phyloP scores from a whole-genome alignment of 164 flowering plant species.

The Nelumbo lutea region DNA sequence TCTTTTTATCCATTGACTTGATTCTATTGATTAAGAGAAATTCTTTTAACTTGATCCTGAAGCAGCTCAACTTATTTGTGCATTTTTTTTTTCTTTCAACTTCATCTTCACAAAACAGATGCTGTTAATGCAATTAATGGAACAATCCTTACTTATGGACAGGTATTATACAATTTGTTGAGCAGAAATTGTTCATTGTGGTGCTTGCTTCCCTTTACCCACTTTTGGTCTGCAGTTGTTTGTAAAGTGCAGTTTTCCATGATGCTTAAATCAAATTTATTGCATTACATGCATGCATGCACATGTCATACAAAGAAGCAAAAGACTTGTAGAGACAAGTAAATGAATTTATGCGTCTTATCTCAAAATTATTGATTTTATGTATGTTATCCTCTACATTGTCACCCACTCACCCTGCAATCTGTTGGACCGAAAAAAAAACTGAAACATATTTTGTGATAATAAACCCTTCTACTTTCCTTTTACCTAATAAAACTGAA shows the following conservation, averaged over 20 bases:
- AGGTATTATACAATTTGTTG: slow-evolving; percentile 37
- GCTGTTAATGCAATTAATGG: slow-evolving; percentile 67
- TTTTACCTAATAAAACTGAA: no score
- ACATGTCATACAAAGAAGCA: not conserved
- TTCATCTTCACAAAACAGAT: slow-evolving; percentile 35
- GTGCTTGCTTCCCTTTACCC: not conserved
- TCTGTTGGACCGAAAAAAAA: not conserved
- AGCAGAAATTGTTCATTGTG: not conserved
- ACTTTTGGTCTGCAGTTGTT: not conserved
- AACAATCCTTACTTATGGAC: slow-evolving; percentile 82
- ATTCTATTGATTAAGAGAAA: not conserved
- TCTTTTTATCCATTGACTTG: not conserved
- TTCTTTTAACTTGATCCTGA: not conserved
- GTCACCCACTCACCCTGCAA: not conserved
- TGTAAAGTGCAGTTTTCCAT: not conserved
- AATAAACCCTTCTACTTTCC: no score
- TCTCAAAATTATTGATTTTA: no score
- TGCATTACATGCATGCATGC: not conserved
- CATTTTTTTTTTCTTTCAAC: not conserved
- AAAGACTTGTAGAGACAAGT: no score
- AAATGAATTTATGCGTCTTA: no score
- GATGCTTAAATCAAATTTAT: not conserved
- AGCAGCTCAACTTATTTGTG: not conserved
- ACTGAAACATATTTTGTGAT: no score
- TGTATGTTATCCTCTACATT: no score